Evolutionary conservation across 768 basidiomycete species (phyloP).

Genomic region (Dioszegia hungarica): DNA sequence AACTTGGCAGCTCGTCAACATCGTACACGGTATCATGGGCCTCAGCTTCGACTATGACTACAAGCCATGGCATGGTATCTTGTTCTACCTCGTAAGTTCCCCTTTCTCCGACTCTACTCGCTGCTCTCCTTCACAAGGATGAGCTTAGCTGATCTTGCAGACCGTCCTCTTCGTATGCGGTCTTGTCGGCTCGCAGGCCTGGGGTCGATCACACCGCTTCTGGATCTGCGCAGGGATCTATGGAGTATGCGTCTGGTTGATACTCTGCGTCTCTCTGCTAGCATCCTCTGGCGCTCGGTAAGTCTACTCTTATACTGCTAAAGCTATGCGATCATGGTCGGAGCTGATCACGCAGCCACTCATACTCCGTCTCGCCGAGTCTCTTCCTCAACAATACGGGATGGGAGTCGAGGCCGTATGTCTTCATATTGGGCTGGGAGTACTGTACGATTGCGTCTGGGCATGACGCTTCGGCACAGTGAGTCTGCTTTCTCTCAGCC

Average conservation of each 20-base stretch:
- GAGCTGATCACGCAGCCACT: conserved; percentile 2
- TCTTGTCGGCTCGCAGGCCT: conserved; percentile 29
- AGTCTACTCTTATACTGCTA: neutral
- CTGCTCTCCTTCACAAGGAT: neutral
- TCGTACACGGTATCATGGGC: conserved; percentile 39
- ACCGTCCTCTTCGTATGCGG: conserved; percentile 30
- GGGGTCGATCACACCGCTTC: conserved; percentile 45
- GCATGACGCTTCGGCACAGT: conserved; percentile 51
- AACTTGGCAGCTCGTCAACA: conserved; percentile 37
- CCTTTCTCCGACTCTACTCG: neutral
- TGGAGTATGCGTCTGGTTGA: conserved; percentile 39
- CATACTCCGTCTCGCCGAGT: neutral
- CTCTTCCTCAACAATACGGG: conserved; percentile 37
- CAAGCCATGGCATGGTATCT: conserved; percentile 34
- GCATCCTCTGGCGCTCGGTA: conserved; percentile 13
- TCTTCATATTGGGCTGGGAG: conserved; percentile 50
- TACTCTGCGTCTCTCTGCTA: conserved; percentile 34
- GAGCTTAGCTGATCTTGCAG: conserved; percentile 9
- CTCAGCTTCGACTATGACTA: conserved; percentile 31
- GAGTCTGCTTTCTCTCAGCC: conserved; percentile 7
- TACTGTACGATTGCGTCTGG: conserved; percentile 50
- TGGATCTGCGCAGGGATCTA: conserved; percentile 38
- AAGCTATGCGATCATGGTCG: neutral
- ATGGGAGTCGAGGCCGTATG: conserved; percentile 42
- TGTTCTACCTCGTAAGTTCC: conserved; percentile 39